These are phyloP conservation scores for Clathrospora elynae DNA, from an alignment of 2,329 filamentous ascomycete genomes.

Conservation along the genomic window DNA sequence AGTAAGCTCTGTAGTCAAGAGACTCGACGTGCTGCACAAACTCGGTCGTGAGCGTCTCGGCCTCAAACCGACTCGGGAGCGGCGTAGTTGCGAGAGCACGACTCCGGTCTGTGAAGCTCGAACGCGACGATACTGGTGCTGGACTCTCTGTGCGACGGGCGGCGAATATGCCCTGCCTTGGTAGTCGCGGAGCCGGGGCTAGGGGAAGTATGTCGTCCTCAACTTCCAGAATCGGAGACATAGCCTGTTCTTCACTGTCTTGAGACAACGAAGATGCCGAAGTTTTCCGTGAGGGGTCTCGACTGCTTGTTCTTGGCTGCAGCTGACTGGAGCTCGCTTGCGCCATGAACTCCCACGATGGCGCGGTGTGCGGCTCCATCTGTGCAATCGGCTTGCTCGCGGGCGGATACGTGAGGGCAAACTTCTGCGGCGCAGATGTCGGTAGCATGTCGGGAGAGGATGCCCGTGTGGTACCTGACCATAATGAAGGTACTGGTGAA, in stretches of 20 bases:
- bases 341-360: conserved; percentile 46
- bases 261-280: conserved; percentile 41
- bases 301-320: conserved; percentile 29
- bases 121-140: conserved; percentile 30
- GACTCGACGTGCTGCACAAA: conserved; percentile 40
- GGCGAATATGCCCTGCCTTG: conserved; percentile 41
- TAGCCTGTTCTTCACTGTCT: conserved; percentile 37
- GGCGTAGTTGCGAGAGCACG: conserved; percentile 39
- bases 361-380: conserved; percentile 36
- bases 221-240: conserved; percentile 36
- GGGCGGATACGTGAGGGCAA: conserved; percentile 23
- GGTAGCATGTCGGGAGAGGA: conserved; percentile 44
- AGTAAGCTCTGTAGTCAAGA: conserved; percentile 33
- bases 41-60: conserved; percentile 43
- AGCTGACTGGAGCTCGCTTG: conserved; percentile 28
- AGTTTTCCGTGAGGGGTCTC: conserved; percentile 37
- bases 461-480: conserved; percentile 45
- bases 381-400: conserved; percentile 29
- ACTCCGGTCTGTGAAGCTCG: conserved; percentile 42
- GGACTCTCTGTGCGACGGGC: conserved; percentile 34
- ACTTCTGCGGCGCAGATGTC: conserved; percentile 33
- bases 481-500: conserved; percentile 47
- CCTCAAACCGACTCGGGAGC: conserved; percentile 44
- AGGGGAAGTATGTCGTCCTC: conserved; percentile 39
- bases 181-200: conserved; percentile 33